Evolutionary conservation across 306 rosid genomes (phyloP), one percentile per base, ranked within the genome.

Genomic region (Castanospermum australe): DNA sequence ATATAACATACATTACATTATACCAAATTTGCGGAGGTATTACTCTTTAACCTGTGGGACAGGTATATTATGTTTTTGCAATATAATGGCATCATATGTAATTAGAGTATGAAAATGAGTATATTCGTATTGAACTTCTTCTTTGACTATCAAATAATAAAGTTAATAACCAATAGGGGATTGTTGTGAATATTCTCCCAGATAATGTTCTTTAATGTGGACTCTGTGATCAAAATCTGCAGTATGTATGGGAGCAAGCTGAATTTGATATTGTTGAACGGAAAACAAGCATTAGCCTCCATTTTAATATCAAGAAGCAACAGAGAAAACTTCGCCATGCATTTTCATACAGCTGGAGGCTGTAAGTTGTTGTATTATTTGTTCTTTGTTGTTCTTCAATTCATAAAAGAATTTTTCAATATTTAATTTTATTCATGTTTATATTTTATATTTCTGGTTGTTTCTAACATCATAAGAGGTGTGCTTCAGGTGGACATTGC

Each of bases 191-290:
- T 73, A 59, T 74, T 73, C 25, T 48, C 38, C 61, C 17, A 51
- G 25, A 28, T 30, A 41, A 22, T 51, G 65, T 84, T 71, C 2
- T 52, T 8, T 76, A 41, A 71, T 61, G 48, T 67, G 57, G 39
- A 79, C 50, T 73, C 63, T 36, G 79, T 64, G 65, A 71, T 60
- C 47, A 52, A 74, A 81, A 77, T 78, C 42, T 87, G 90, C 91
- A 92, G 98, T 92, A 92, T 75, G 84, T 88, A 7, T 94, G 99
- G 97, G 99, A 94, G 88, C 97, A 94, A 88, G 97, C 90, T 50
- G 99, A 94, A 65, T 94, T 92, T 13, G 97, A 94, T 80, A 81
- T 92, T 57, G 73, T 92, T 78, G 91, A 90, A 82, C 90, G 97
- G 45, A 94, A 87, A 84, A 92, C 97, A 79, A 89, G 97, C 87